Evolutionary conservation across 352 stramenopile species (phyloP).

Genomic region (Pythium plurisporium): DNA sequence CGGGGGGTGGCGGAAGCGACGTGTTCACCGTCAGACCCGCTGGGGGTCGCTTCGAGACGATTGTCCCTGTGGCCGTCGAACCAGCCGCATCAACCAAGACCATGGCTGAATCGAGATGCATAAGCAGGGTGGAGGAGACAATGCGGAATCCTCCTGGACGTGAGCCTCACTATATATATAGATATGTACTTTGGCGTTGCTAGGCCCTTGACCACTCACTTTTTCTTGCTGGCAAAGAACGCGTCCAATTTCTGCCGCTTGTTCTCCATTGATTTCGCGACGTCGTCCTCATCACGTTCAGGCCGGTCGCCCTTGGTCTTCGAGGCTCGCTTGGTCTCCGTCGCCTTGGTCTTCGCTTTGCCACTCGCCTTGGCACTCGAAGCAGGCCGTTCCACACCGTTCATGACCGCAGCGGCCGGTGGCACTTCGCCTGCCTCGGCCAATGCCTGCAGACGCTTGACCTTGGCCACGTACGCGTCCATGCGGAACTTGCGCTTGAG

Average conservation of each 20-base stretch:
- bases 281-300: slow-evolving; percentile 3
- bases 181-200: background rate
- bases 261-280: slow-evolving; percentile 10
- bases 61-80: background rate
- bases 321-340: background rate
- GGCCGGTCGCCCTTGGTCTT: background rate
- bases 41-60: background rate
- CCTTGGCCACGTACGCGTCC: slow-evolving; percentile 69
- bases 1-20: background rate
- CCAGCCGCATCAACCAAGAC: background rate
- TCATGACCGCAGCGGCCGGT: background rate
- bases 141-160: too few relatives aligned
- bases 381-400: background rate
- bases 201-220: too few relatives aligned
- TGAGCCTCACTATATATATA: background rate
- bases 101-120: background rate
- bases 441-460: slow-evolving; percentile 19
- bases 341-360: slow-evolving; percentile 2
- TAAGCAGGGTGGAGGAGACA: background rate
- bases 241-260: slow-evolving; percentile 31
- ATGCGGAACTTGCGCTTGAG: slow-evolving; percentile 99
- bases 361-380: background rate
- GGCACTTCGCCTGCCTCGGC: background rate
- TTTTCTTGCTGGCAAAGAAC: slow-evolving; percentile 19
- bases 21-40: slow-evolving; percentile 10